Evolutionary conservation across 1,284 basidiomycete genomes (phyloP), one percentile per base, ranked within the genome.

Genomic region (Tylopilus microsporus): DNA sequence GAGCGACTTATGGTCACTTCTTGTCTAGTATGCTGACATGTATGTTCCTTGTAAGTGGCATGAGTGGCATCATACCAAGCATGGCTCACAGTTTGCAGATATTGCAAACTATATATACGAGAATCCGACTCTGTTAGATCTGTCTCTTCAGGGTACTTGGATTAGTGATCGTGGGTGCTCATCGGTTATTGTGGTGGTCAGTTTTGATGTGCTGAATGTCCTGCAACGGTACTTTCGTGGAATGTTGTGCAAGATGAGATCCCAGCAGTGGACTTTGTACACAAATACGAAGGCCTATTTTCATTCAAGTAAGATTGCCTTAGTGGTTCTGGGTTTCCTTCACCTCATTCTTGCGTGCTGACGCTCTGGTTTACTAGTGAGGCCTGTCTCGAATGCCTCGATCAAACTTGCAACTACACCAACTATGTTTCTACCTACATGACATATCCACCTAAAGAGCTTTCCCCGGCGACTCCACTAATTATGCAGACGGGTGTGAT

Each of bases 31-130:
- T 64, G 82, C 81, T 5, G 82, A 82, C 56, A 80, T 77, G 59
- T 89, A 87, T 66, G 75, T 89, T 34, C 86, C 87, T 46, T 59
- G 76, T 77, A 37, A 61, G 72, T 60, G 51, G 42, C 6, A 50
- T 30, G 18, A 45, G 19, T 12, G 1, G 4, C 12, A 7, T 7
- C 13, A 21, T 47, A 5, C 5, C 1, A 5, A 19, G 13, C 15
- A 4, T 12, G 12, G 34, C 52, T 60, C 36, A 60, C n/a, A 15
- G 21, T 49, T 36, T 19, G 30, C 52, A 89, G 87, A 89, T 65
- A 85, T 89, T 60, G 87, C 89, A 3, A 83, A 89, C 70, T 86
- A 80, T 66, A 86, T 91, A 55, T 87, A 83, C 64, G 78, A 80
- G 37, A 74, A 89, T 54, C 80, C 84, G 0, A 70, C 64, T 3